Percentiles rank a stretch among this genome's conserved stretches.
These are phyloP conservation scores for Lophium mytilinum DNA, from an alignment of 495 filamentous ascomycete species.

Conservation along the genomic window DNA sequence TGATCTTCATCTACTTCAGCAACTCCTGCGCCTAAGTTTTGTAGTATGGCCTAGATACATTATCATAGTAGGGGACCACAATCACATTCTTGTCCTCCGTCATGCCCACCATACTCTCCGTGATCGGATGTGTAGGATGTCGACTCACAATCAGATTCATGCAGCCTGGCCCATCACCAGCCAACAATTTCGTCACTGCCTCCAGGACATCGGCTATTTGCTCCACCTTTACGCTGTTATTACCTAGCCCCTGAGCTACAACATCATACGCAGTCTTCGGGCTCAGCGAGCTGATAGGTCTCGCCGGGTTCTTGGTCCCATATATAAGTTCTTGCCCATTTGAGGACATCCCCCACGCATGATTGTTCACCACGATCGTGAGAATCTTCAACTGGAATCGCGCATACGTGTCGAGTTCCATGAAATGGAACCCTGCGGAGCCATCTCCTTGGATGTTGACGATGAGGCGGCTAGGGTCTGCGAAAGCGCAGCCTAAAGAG, in stretches of 20 bases:
- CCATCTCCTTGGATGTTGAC: background rate
- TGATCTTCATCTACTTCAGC: no score
- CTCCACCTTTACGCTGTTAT: background rate
- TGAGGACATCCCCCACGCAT: background rate
- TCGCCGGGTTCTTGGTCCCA: background rate
- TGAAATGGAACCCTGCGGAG: background rate
- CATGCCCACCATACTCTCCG: slow-evolving; percentile 23
- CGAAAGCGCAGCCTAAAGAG: background rate
- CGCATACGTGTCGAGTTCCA: background rate
- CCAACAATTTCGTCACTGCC: slow-evolving; percentile 17
- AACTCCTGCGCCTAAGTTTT: background rate
- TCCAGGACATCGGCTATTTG: background rate
- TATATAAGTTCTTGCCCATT: slow-evolving; percentile 12
- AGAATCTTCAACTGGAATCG: background rate
- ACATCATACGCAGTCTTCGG: slow-evolving; percentile 20
- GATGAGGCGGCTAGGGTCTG: background rate
- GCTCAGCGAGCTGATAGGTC: slow-evolving; percentile 14
- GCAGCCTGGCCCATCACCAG: slow-evolving; percentile 9
- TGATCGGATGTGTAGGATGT: slow-evolving; percentile 7
- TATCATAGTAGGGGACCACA: slow-evolving; percentile 30
- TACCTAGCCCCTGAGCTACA: slow-evolving; percentile 22
- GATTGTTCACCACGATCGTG: background rate
- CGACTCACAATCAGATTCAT: slow-evolving; percentile 18
- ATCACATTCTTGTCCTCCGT: slow-evolving; percentile 25
- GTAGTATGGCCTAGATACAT: slow-evolving; percentile 24